Base-by-base conservation (phyloP, 2,329 filamentous ascomycete species). In the Fusarium albidum region DNA sequence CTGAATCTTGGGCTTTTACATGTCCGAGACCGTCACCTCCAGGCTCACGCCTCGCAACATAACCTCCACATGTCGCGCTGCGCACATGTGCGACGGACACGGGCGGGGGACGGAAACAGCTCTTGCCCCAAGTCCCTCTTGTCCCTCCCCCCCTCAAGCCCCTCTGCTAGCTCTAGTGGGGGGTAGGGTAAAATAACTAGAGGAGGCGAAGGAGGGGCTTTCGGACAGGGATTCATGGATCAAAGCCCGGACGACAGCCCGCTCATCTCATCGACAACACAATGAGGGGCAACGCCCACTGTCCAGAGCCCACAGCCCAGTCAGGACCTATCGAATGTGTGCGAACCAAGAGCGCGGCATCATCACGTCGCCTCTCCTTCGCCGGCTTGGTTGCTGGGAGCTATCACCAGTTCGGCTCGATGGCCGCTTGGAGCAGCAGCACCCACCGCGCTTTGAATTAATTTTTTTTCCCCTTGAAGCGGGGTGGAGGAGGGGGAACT, bases 211-310 rank as follows among this genome's bases (percentile, higher is more conserved):
- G 17, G 47, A 59, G 48, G 57, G 55, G 55, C 50, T 61, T 28
- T 27, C 38, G 21, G 33, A 37, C 33, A 12, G n/a, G 33, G 29
- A n/a, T 27, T 38, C 12, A 15, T 17, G 14, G 14, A 17, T 18
- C 56, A 59, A 55, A 50, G 55, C 37, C 57, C 57, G 41, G 39
- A 57, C 11, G 29, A n/a, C 11, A 31, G 29, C 29, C 29, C 29
- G 29, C 29, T 31, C 29, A 31, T 31, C n/a, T n/a, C n/a, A 37
- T 46, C 45, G 46, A 52, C 45, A 59, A 53, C 18, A 32, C 27
- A 33, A 39, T 55, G 58, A 61, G 58, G 58, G 58, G 58, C 58
- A 61, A 55, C 58, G 55, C 51, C 58, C 58, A 61, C 58, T 50
- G 43, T 50, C 44, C 40, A 47, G 32, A 61, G 37, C 41, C 57